These are phyloP conservation scores for Penicillium longicatenatum DNA, from an alignment of 495 filamentous ascomycete species.

Conservation along the genomic window DNA sequence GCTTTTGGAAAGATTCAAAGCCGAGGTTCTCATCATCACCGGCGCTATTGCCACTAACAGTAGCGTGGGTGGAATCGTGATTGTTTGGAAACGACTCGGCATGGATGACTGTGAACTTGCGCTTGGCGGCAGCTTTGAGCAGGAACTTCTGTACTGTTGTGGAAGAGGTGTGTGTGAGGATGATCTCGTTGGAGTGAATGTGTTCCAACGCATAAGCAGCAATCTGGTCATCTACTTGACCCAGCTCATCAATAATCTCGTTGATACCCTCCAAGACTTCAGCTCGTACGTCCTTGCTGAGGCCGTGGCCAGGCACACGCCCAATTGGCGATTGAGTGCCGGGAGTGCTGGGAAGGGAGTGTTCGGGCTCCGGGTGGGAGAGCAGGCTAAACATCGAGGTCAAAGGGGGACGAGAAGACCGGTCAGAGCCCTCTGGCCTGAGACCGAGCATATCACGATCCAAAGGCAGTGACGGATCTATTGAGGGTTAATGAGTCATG, in stretches of 20 bases:
- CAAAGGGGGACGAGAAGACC: constrained; percentile 55
- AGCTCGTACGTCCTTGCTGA: constrained; percentile 67
- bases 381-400: constrained; percentile 86
- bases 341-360: constrained; percentile 49
- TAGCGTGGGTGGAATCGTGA: constrained; percentile 60
- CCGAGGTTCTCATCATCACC: constrained; percentile 50
- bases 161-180: constrained; percentile 81
- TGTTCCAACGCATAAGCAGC: constrained; percentile 82
- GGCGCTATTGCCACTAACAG: constrained; percentile 52
- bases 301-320: constrained; percentile 35
- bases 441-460: constrained; percentile 35
- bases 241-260: constrained; percentile 90
- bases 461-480: constrained; percentile 37
- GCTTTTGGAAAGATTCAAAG: constrained; percentile 67
- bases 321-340: constrained; percentile 43
- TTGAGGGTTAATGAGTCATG: constrained; percentile 16
- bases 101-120: constrained; percentile 86
- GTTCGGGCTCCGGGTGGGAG: constrained; percentile 54
- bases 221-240: constrained; percentile 86
- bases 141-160: constrained; percentile 84
- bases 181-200: constrained; percentile 86
- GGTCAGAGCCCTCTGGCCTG: constrained; percentile 38
- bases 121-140: constrained; percentile 76
- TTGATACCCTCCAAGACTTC: constrained; percentile 86
- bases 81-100: constrained; percentile 73